These are phyloP conservation scores for Haplosporangium gracile DNA, from an alignment of 192 early-diverging fungal species.

Conservation along the genomic window DNA sequence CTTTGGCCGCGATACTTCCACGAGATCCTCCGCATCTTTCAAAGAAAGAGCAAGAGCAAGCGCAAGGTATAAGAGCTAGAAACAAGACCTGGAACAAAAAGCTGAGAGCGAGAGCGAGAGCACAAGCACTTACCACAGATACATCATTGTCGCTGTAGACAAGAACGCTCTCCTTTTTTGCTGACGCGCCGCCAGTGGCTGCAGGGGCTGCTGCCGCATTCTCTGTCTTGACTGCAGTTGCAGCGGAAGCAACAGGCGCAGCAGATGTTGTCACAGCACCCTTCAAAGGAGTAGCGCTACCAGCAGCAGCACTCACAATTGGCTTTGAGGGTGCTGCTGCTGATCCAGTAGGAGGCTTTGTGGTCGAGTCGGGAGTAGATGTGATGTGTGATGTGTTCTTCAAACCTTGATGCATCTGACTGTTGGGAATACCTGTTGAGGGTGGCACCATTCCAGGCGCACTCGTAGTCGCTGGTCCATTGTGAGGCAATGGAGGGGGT, in stretches of 20 bases:
- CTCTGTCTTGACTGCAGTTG: background rate
- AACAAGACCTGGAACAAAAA: background rate
- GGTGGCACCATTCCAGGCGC: constrained; percentile 15
- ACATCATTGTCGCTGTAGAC: constrained; percentile 64
- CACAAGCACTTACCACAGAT: constrained; percentile 61
- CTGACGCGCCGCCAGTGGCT: constrained; percentile 1
- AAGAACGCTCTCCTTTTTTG: constrained; percentile 57
- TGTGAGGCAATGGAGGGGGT: constrained; percentile 14
- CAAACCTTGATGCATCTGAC: constrained; percentile 51
- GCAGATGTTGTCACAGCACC: constrained; percentile 14
- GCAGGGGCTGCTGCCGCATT: background rate
- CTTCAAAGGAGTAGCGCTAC: constrained; percentile 7
- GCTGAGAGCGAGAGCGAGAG: background rate
- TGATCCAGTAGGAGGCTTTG: constrained; percentile 16
- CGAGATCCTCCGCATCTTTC: background rate
- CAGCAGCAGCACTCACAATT: background rate
- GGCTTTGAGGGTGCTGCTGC: constrained; percentile 19
- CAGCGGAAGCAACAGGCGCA: constrained; percentile 7
- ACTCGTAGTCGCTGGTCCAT: constrained; percentile 32
- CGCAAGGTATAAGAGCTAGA: background rate
- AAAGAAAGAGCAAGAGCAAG: background rate
- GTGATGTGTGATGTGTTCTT: constrained; percentile 56
- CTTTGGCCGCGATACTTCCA: background rate
- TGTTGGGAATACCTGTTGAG: constrained; percentile 48
- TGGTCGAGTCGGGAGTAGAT: constrained; percentile 43